Evolutionary conservation across 495 filamentous ascomycete species (phyloP).

Genomic region (Usnea hakonensis): DNA sequence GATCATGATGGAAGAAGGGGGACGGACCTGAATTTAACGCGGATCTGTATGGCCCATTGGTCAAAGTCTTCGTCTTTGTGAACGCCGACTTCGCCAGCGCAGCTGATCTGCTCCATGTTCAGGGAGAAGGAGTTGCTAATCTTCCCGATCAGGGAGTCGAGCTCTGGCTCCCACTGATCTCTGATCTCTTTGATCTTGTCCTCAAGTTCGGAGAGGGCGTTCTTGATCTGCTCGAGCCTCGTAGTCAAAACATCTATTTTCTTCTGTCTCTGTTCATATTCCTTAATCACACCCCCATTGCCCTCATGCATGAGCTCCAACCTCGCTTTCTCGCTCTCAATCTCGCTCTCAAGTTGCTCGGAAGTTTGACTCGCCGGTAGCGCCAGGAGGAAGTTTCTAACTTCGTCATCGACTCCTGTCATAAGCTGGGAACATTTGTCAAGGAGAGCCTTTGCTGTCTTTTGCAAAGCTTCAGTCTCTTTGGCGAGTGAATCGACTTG

Average conservation of each 20-base stretch:
- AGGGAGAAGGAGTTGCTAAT: slow-evolving; percentile 86
- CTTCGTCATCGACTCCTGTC: slow-evolving; percentile 28
- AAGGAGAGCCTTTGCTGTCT: slow-evolving; percentile 31
- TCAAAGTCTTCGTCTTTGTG: slow-evolving; percentile 83
- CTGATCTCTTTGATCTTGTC: slow-evolving; percentile 52
- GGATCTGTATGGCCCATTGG: slow-evolving; percentile 86
- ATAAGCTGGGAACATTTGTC: slow-evolving; percentile 31
- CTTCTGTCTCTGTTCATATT: slow-evolving; percentile 64
- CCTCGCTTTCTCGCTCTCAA: slow-evolving; percentile 63
- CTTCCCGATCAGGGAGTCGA: slow-evolving; percentile 67
- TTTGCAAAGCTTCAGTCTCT: slow-evolving; percentile 23
- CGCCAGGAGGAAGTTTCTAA: slow-evolving; percentile 29
- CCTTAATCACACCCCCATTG: slow-evolving; percentile 64
- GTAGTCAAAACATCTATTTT: slow-evolving; percentile 49
- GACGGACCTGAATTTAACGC: slow-evolving; percentile 81
- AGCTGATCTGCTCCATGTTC: slow-evolving; percentile 88
- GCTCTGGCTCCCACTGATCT: slow-evolving; percentile 68
- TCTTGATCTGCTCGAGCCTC: slow-evolving; percentile 39
- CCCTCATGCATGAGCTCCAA: slow-evolving; percentile 74
- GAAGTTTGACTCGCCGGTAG: slow-evolving; percentile 40
- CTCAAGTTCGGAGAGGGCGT: slow-evolving; percentile 42
- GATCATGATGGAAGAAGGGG: not conserved
- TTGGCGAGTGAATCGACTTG: slow-evolving; percentile 35
- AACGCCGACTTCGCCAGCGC: slow-evolving; percentile 83
- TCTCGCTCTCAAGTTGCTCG: slow-evolving; percentile 64